Base-by-base conservation (phyloP, 306 rosid genomes). In the Vicia faba region DNA sequence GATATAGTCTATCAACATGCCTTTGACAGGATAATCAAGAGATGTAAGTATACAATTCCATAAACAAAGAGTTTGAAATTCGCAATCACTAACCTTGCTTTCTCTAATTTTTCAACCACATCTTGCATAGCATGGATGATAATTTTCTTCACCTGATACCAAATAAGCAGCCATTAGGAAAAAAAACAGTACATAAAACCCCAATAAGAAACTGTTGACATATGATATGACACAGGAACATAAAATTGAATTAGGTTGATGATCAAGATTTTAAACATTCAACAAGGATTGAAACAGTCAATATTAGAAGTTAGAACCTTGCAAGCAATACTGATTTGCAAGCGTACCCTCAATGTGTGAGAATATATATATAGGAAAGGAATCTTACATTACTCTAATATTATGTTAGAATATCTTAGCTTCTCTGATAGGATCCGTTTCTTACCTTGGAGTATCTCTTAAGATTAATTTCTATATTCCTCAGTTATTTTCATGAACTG, bases 111-210 rank as follows among this genome's bases (percentile, higher is more conserved):
- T 26, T 1, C 4, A 11, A 91, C 63, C 25, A 70, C 72, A 0
- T 49, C 48, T 4, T 16, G 3, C 79, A 84, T 54, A 5, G 96
- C 87, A 79, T 77, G 54, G 61, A 89, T 15, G 36, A 80, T 66
- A 84, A 89, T 91, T 80, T 89, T 91, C 80, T 84, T 92, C 29
- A 87, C 83, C 97, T 92, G 86, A 64, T 77, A 45, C 74, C 75
- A 61, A 60, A 43, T 25, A 12, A 35, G 73, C 51, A 58, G 51
- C 12, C 56, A 26, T 65, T 66, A 46, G 59, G 7, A 8, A 26
- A 44, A 68, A 23, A 44, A 68, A 23, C 7, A 36, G 14, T 18
- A 14, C 50, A 45, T 41, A 36, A 50, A 73, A 28, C 20, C n/a
- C 64, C 54, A 44, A 19, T 15, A 36, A 13, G 5, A 49, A 51